phyloP scores from a whole-genome alignment of 768 basidiomycete genomes.

The Rhizopogon salebrosus region DNA sequence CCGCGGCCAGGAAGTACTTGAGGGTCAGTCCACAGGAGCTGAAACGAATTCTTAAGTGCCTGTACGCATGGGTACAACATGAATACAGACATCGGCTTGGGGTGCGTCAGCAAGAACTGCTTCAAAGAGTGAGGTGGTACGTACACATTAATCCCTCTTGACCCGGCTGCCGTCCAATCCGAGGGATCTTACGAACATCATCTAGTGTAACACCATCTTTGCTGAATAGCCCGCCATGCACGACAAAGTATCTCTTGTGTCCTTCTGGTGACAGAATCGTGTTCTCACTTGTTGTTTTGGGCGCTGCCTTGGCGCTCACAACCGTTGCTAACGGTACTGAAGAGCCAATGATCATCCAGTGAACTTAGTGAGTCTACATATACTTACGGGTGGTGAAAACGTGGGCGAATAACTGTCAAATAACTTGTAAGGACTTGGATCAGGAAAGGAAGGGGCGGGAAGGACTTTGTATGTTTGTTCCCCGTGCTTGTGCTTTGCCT shows the following conservation, averaged over 20 bases:
- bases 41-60: slow-evolving; percentile 10
- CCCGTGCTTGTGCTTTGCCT: slow-evolving; percentile 94
- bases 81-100: slow-evolving; percentile 54
- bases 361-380: not conserved
- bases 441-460: not conserved
- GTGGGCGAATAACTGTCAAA: slow-evolving; percentile 77
- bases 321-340: slow-evolving; percentile 89
- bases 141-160: slow-evolving; percentile 93
- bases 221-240: slow-evolving; percentile 95
- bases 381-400: slow-evolving; percentile 83
- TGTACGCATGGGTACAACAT: not conserved
- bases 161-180: slow-evolving; percentile 87
- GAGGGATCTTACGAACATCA: slow-evolving; percentile 83
- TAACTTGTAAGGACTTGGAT: not conserved
- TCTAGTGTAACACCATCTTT: slow-evolving; percentile 93
- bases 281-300: slow-evolving; percentile 30
- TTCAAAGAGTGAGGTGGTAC: slow-evolving; percentile 18
- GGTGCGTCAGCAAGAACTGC: slow-evolving; percentile 6
- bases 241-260: slow-evolving; percentile 85
- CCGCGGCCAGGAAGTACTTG: slow-evolving; percentile 86
- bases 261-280: slow-evolving; percentile 82
- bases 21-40: slow-evolving; percentile 96
- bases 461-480: slow-evolving; percentile 88
- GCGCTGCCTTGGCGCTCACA: slow-evolving; percentile 63
- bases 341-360: slow-evolving; percentile 4